Percentiles rank a stretch among this genome's conserved stretches.
phyloP scores from a whole-genome alignment of 805 yeast species.

The Kodamaea jinghongensis region DNA sequence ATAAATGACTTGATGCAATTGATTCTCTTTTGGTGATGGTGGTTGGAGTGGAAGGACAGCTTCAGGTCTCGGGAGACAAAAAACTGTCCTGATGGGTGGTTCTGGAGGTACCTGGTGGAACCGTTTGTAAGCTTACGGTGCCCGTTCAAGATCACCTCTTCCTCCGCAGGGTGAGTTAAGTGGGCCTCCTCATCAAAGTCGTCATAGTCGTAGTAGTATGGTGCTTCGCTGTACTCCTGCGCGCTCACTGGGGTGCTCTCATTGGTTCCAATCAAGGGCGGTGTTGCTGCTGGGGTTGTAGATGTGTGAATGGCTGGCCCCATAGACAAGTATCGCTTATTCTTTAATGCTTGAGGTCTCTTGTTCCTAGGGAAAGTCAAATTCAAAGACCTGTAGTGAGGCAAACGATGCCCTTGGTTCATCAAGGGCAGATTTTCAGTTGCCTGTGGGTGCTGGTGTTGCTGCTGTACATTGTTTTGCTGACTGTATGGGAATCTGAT shows the following conservation, averaged over 20 bases:
- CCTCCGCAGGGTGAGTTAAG: constrained; percentile 1
- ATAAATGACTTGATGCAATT: constrained; percentile 31
- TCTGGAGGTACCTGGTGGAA: constrained; percentile 14
- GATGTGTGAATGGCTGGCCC: constrained; percentile 24
- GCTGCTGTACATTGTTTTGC: constrained; percentile 14
- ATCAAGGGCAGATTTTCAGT: constrained; percentile 32
- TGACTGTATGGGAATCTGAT: constrained; percentile 36
- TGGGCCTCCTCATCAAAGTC: constrained; percentile 33
- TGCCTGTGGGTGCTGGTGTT: constrained; percentile 1
- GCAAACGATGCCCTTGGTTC: constrained; percentile 24
- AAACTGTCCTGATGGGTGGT: constrained; percentile 22
- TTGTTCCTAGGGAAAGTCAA: constrained; percentile 26
- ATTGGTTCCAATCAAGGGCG: not conserved
- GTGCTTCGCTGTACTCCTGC: constrained; percentile 1
- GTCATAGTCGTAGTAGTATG: constrained; percentile 36
- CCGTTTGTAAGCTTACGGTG: constrained; percentile 7
- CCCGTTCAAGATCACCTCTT: constrained; percentile 15
- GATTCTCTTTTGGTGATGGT: constrained; percentile 12
- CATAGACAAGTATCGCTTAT: constrained; percentile 37
- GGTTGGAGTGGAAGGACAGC: constrained; percentile 12
- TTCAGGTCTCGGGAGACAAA: constrained; percentile 28
- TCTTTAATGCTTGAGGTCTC: constrained; percentile 21
- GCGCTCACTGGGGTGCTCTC: not conserved
- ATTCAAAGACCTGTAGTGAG: constrained; percentile 42
- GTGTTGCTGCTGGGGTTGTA: constrained; percentile 8